Base-by-base conservation (phyloP, 306 rosid genomes). In the Rosa multiflora region DNA sequence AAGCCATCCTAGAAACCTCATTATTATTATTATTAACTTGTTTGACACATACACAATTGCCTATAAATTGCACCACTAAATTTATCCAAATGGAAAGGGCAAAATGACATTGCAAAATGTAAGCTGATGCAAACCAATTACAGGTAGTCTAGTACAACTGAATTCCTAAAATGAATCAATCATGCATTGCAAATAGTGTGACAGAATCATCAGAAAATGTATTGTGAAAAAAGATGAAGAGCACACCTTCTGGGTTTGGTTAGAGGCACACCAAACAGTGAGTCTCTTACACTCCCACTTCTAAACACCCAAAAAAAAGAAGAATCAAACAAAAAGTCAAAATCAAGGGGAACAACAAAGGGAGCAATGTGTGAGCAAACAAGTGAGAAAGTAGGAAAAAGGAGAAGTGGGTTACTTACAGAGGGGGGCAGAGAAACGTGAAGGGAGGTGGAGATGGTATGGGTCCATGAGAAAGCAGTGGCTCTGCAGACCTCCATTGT, bases 401-500 rank as follows among this genome's bases (percentile, higher is more conserved):
- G 42, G 47, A 51, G 80, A 61, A 47, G 73, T 42, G 63, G 47
- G 48, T 26, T 13, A 79, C 93, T 82, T 74, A 92, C 97, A 6
- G 86, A 75, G 47, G 83, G 82, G 77, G 88, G 72, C 10, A 32
- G 90, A 46, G 95, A 85, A 35, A 82, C 64, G 59, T 77, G 94
- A 72, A 86, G 86, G 20, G 90, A 82, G 48, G 90, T 80, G 73
- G 82, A 87, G 76, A 91, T 72, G 4, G 84, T 81, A 80, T 86
- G 87, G 59, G 86, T 85, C 93, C 99, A 88, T 23, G 88, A 86
- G 69, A 92, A 76, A 61, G 92, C 82, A 74, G 88, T 88, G 77
- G 88, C 82, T 83, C 84, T 79, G 40, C 75, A 79, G 55, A 80
- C 56, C 86, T 85, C 92, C 92, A 87, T 85, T 12, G 70, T 20